A percentile compares a stretch with the other conserved stretches of the same genome.
Conservation (phyloP, 208 protist genomes). For the Porcisia hertigi region DNA sequence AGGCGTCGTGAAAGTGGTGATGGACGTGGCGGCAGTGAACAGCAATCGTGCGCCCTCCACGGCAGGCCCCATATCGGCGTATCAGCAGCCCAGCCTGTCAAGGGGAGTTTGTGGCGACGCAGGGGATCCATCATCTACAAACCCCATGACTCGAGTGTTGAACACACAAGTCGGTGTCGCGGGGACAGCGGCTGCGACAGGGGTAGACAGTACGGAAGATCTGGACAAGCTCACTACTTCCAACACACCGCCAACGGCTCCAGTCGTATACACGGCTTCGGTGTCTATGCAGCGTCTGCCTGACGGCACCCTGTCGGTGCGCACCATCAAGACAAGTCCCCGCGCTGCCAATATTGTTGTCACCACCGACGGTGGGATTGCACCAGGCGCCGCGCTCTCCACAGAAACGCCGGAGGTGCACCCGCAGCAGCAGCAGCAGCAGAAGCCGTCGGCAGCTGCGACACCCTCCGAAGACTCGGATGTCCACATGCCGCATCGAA, state of each 20-base stretch:
- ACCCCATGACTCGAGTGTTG: constrained; percentile 8
- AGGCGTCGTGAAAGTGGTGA: not conserved
- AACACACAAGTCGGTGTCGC: not conserved
- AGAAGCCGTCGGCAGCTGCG: not conserved
- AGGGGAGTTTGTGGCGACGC: not conserved
- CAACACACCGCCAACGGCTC: not conserved
- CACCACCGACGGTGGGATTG: not conserved
- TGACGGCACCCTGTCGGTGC: constrained; percentile 9
- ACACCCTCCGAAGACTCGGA: not conserved
- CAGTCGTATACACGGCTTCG: constrained; percentile 13
- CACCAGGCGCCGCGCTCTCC: not conserved
- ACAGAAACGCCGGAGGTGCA: not conserved
- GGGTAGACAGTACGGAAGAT: not conserved
- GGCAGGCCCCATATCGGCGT: not conserved
- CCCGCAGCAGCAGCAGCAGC: not conserved
- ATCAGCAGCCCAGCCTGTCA: not conserved
- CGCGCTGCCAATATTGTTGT: not conserved
- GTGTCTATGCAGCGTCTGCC: constrained; percentile 7
- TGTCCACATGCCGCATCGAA: not conserved
- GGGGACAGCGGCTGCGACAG: not conserved
- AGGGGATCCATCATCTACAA: not conserved
- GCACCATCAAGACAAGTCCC: not conserved
- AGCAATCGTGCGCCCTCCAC: not conserved
- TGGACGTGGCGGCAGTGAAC: not conserved
- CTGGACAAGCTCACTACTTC: not conserved